Conservation (phyloP, 768 basidiomycete species). For the Brasilioporus rufonigricans region DNA sequence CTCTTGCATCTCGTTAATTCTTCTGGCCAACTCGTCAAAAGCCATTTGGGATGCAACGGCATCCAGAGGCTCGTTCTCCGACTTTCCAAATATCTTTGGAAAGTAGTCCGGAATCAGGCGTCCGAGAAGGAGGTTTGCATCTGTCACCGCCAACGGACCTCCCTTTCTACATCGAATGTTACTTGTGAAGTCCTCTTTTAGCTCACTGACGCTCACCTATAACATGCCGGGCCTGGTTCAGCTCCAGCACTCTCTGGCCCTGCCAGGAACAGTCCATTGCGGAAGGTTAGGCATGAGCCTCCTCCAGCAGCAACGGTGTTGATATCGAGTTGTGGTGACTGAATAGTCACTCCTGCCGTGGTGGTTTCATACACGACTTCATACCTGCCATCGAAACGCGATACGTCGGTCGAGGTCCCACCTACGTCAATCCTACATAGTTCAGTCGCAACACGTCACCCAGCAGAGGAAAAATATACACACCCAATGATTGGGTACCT, state of each 20-base stretch:
- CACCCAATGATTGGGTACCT: slow-evolving; percentile 83
- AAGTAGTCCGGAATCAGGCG: slow-evolving; percentile 88
- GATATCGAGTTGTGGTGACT: slow-evolving; percentile 91
- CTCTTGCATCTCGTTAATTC: slow-evolving; percentile 67
- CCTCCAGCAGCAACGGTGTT: slow-evolving; percentile 97
- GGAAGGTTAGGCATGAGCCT: slow-evolving; percentile 84
- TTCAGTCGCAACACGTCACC: background rate
- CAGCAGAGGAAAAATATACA: slow-evolving; percentile 22
- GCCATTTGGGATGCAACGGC: slow-evolving; percentile 61
- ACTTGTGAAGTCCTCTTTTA: background rate
- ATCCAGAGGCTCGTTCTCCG: slow-evolving; percentile 83
- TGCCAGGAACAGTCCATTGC: slow-evolving; percentile 86
- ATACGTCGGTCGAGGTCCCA: slow-evolving; percentile 94
- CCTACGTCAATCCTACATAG: slow-evolving; percentile 77
- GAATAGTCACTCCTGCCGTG: slow-evolving; percentile 90
- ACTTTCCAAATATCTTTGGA: slow-evolving; percentile 92
- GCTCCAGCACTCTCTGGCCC: slow-evolving; percentile 95
- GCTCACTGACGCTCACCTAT: slow-evolving; percentile 51
- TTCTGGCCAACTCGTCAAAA: slow-evolving; percentile 65
- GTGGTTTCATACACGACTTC: slow-evolving; percentile 95
- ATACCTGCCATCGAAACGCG: slow-evolving; percentile 86
- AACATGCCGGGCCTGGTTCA: slow-evolving; percentile 91
- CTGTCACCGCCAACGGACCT: slow-evolving; percentile 88
- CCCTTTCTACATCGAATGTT: slow-evolving; percentile 59
- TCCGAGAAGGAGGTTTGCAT: slow-evolving; percentile 89